These are phyloP conservation scores for Fusarium chuoi DNA, from an alignment of 2,329 filamentous ascomycete species.

Conservation along the genomic window DNA sequence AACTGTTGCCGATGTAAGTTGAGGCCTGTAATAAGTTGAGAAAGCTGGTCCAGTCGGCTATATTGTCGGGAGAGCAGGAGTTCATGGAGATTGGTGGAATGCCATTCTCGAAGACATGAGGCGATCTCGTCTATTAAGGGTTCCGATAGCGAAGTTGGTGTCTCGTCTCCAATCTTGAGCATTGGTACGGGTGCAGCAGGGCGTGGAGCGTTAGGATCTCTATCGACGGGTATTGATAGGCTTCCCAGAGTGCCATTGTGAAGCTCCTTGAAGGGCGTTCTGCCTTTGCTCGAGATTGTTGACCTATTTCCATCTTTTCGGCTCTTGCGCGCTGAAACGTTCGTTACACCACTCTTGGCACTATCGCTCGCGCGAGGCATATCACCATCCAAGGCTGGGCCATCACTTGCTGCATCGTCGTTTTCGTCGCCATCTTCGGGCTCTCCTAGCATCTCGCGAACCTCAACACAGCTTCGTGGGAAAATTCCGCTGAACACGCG, in stretches of 20 bases:
- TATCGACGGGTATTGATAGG: slow-evolving; percentile 61
- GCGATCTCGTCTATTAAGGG: slow-evolving; percentile 97
- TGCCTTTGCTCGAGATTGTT: slow-evolving; percentile 38
- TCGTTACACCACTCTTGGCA: slow-evolving; percentile 64
- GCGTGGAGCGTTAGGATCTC: slow-evolving; percentile 75
- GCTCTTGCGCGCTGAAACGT: slow-evolving; percentile 50
- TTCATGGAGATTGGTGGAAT: slow-evolving; percentile 95
- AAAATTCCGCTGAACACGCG: slow-evolving; percentile 99
- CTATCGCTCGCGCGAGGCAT: slow-evolving; percentile 57
- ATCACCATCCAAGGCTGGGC: slow-evolving; percentile 39
- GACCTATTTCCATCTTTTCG: slow-evolving; percentile 48
- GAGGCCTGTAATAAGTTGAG: slow-evolving; percentile 81
- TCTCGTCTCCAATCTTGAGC: slow-evolving; percentile 98
- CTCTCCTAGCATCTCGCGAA: slow-evolving; percentile 90
- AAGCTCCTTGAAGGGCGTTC: slow-evolving; percentile 50
- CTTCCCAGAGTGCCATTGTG: slow-evolving; percentile 54
- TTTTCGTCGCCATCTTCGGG: slow-evolving; percentile 64
- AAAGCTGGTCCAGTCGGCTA: slow-evolving; percentile 80
- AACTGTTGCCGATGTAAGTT: slow-evolving; percentile 89
- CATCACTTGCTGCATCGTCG: slow-evolving; percentile 51
- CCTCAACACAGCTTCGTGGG: slow-evolving; percentile 91
- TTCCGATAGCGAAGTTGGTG: slow-evolving; percentile 86
- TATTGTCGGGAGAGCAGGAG: slow-evolving; percentile 87
- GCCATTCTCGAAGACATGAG: slow-evolving; percentile 96
- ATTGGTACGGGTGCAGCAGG: slow-evolving; percentile 94